Evolutionary conservation across 78 protist genomes (phyloP), one percentile per base, ranked within the genome.

Genomic region (Mastigamoeba balamuthi): DNA sequence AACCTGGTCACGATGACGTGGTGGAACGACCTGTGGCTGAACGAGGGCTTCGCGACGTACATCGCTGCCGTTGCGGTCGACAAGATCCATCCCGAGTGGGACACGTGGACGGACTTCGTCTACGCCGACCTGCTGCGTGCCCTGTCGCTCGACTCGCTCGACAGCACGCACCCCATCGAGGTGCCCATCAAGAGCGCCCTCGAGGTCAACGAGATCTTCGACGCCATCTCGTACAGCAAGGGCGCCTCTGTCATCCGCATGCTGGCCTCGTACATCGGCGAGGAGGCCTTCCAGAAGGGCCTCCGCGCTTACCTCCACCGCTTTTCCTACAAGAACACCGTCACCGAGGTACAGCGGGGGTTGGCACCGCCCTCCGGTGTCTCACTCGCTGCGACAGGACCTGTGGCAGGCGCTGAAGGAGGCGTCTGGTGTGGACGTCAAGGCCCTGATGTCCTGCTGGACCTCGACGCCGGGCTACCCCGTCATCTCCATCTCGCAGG

Each of bases 1-100:
- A 96, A 96, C 71, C 88, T 96, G 41, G 96, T 92, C 6, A 94
- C 98, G n/a, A 91, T 93, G 96, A 93, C 86, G 27, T 94, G 97
- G 97, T 96, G 99, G 99, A 75, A 72, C 28, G 81, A 90, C 66
- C 82, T 95, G 23, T 95, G 95, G 95, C 80, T 92, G n/a, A 92
- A 92, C 64, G 95, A 92, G 74, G 93, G 93, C 10, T 92, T 92
- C 58, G 97, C 97, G 1, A 87, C 91, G 1, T 85, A 35, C 17
- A 72, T 88, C 63, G 95, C 80, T 6, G 44, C 43, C 75, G 17
- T 41, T 0, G 92, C 79, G 4, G 76, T 82, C 29, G 91, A 83
- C 39, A 6, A 69, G 23, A 6, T 95, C 10, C 80, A 38, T 65
- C 97, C 97, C 29, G 87, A 93, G 36, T 95, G 96, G 97, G 39